phyloP scores from a whole-genome alignment of 2,329 filamentous ascomycete genomes.

The Beauveria australis region DNA sequence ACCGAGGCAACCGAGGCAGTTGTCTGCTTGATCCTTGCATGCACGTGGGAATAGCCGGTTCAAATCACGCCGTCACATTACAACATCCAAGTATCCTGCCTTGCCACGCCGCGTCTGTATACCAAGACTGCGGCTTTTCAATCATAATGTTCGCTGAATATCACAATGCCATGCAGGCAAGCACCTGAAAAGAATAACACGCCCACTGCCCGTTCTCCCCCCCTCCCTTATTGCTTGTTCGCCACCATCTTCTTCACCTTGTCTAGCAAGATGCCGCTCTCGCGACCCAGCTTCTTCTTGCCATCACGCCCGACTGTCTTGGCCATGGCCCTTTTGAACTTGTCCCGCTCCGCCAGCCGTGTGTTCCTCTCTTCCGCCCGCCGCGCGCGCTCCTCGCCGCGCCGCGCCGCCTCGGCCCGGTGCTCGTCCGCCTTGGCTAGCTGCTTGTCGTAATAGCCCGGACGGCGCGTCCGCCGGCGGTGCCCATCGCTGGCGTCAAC shows the following conservation, averaged over 20 bases:
- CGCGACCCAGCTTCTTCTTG: conserved; percentile 70
- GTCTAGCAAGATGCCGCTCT: conserved; percentile 69
- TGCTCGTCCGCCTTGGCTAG: conserved; percentile 36
- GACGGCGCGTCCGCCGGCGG: conserved; percentile 30
- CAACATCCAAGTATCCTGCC: not conserved
- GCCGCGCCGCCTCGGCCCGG: conserved; percentile 32
- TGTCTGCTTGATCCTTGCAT: not conserved
- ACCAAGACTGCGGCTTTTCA: not conserved
- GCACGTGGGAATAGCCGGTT: not conserved
- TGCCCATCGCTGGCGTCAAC: conserved; percentile 22
- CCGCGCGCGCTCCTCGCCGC: conserved; percentile 31
- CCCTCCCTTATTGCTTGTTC: conserved; percentile 19
- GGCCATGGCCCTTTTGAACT: conserved; percentile 59
- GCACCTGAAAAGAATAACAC: not conserved
- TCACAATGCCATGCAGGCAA: not conserved
- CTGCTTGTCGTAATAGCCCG: conserved; percentile 60
- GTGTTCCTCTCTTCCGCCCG: conserved; percentile 56
- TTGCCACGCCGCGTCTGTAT: not conserved
- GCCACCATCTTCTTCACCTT: conserved; percentile 67
- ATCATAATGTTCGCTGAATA: not conserved
- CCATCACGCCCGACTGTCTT: conserved; percentile 69
- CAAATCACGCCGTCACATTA: too few species aligned
- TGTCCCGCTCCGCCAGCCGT: conserved; percentile 56
- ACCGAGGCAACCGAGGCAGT: not conserved
- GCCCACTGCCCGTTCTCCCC: not conserved